phyloP scores from a whole-genome alignment of 352 stramenopile genomes.

The Globisporangium radiosum region DNA sequence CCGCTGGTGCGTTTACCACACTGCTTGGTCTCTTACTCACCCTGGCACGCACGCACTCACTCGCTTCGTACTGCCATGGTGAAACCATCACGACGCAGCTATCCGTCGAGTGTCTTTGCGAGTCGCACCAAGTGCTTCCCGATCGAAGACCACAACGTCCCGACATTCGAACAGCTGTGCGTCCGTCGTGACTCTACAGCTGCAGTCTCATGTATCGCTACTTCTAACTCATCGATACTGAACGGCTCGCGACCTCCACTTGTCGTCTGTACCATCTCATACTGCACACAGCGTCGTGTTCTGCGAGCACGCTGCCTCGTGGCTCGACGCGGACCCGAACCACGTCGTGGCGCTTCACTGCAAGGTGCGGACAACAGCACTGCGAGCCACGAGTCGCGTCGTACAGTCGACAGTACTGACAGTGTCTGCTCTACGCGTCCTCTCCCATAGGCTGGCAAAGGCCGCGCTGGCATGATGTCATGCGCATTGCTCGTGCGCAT shows the following conservation, averaged over 20 bases:
- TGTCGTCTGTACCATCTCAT: background rate
- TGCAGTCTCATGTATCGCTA: too few species aligned
- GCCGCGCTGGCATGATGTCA: constrained; percentile 71
- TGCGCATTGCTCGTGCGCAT: constrained; percentile 71
- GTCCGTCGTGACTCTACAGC: background rate
- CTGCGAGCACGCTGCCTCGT: constrained; percentile 60
- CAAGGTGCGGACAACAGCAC: constrained; percentile 31
- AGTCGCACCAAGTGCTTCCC: constrained; percentile 42
- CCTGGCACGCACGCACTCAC: background rate
- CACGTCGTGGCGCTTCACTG: constrained; percentile 62
- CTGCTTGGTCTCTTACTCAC: background rate
- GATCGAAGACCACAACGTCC: constrained; percentile 73
- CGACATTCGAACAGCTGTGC: constrained; percentile 59
- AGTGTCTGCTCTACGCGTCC: too few species aligned
- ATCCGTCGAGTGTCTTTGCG: constrained; percentile 43
- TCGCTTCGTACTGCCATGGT: background rate
- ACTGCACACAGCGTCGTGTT: constrained; percentile 32
- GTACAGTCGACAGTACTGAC: too few species aligned
- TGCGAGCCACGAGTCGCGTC: too few species aligned
- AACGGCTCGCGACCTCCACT: too few species aligned
- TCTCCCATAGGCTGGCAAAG: constrained; percentile 46
- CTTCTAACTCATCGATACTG: too few species aligned
- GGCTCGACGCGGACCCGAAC: constrained; percentile 32
- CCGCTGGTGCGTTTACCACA: constrained; percentile 22
- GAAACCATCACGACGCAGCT: constrained; percentile 17